Evolutionary conservation across 129 eudicot genomes (phyloP).

Genomic region (Tanacetum coccineum): DNA sequence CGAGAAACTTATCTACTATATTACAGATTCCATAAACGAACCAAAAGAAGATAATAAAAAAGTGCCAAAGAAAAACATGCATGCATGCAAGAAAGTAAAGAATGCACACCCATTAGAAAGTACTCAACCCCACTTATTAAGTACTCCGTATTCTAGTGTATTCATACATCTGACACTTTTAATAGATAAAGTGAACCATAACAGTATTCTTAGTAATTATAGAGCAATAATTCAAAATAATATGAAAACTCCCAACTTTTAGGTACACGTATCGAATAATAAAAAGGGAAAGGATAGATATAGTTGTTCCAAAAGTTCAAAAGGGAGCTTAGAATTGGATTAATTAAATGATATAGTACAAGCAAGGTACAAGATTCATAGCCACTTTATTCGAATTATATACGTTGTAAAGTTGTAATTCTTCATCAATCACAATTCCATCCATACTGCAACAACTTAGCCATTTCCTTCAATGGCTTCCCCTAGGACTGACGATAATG

Average conservation of each 20-base stretch:
- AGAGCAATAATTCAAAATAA: no score
- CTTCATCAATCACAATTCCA: background rate
- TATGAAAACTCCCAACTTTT: background rate
- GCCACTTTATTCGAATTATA: constrained; percentile 33
- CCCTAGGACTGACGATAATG: constrained; percentile 17
- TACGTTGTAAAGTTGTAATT: background rate
- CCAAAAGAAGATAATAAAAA: no score
- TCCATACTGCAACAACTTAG: background rate
- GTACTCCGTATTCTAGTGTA: no score
- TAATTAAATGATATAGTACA: constrained; percentile 15
- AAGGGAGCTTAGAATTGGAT: background rate
- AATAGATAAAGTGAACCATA: no score
- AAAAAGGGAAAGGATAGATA: constrained; percentile 6
- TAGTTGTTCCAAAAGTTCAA: background rate
- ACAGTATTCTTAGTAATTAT: no score
- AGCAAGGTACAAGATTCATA: constrained; percentile 64
- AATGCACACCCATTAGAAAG: no score
- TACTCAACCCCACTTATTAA: no score
- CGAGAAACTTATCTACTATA: no score
- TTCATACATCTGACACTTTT: no score
- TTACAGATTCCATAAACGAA: no score
- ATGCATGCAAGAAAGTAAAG: no score
- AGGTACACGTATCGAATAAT: background rate
- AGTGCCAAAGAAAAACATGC: no score
- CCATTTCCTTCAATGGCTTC: constrained; percentile 30